phyloP scores from a whole-genome alignment of 116 monocot species.

The Papilionanthe hybrid region DNA sequence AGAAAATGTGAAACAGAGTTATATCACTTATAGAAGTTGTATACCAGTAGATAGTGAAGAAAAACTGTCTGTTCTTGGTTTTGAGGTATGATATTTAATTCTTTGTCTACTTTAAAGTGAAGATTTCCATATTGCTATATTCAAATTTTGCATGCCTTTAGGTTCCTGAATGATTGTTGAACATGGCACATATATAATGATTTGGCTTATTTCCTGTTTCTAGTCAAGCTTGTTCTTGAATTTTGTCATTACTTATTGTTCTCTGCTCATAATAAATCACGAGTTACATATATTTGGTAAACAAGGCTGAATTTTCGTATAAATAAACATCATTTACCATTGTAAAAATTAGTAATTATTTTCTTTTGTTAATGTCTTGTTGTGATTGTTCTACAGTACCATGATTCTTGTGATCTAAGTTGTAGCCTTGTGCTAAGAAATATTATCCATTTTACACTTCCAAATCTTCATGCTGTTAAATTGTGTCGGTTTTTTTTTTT shows the following conservation, averaged over 20 bases:
- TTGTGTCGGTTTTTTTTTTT: too few species aligned
- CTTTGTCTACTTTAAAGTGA: neutral
- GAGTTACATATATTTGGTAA: neutral
- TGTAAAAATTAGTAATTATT: neutral
- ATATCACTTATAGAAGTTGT: slow-evolving; percentile 85
- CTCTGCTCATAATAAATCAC: neutral
- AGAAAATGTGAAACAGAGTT: slow-evolving; percentile 43
- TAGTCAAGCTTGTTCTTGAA: neutral
- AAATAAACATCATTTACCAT: neutral
- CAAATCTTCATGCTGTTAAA: too few species aligned
- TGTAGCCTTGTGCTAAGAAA: too few species aligned
- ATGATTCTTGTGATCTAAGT: too few species aligned
- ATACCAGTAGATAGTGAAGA: slow-evolving; percentile 67
- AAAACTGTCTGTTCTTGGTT: slow-evolving; percentile 84
- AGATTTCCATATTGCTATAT: neutral
- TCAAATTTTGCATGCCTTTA: neutral
- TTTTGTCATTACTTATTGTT: neutral
- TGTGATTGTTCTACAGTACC: too few species aligned
- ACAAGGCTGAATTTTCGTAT: neutral
- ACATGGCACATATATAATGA: too few species aligned
- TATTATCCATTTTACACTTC: too few species aligned
- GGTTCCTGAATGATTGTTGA: neutral
- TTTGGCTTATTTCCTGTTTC: neutral
- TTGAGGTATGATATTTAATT: slow-evolving; percentile 69
- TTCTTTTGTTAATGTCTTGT: too few species aligned